Conservation (phyloP, 306 rosid species). For the Parietaria judaica region DNA sequence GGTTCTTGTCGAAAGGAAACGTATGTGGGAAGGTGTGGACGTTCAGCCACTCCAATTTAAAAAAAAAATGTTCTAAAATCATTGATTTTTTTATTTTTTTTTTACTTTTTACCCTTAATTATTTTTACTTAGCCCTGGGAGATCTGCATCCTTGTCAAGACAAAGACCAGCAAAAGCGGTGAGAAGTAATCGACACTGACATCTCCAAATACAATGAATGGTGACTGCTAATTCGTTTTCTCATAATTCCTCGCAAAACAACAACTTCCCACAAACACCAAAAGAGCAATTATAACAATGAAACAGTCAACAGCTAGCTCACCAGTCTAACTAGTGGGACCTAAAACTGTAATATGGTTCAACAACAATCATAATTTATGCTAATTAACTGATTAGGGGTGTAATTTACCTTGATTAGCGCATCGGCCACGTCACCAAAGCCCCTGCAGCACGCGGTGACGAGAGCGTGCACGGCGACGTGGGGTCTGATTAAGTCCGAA, state of each 20-base stretch:
- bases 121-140: no score
- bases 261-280: not conserved
- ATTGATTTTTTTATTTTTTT: no score
- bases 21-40: no score
- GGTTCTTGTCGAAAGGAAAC: no score
- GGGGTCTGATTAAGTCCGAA: constrained; percentile 79
- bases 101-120: no score
- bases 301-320: not conserved
- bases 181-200: not conserved
- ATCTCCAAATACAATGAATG: not conserved
- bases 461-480: constrained; percentile 64
- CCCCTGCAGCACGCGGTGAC: constrained; percentile 88
- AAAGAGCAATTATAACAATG: not conserved
- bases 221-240: not conserved
- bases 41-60: no score
- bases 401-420: constrained; percentile 55
- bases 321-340: not conserved
- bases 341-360: not conserved
- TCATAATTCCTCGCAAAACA: not conserved
- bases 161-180: not conserved
- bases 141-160: no score
- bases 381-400: not conserved
- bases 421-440: constrained; percentile 54
- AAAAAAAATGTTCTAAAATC: no score
- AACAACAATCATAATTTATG: not conserved